A percentile compares a stretch with the other conserved stretches of the same genome.
These are phyloP conservation scores for Daldinia grandis DNA, from an alignment of 495 filamentous ascomycete genomes.

Conservation along the genomic window DNA sequence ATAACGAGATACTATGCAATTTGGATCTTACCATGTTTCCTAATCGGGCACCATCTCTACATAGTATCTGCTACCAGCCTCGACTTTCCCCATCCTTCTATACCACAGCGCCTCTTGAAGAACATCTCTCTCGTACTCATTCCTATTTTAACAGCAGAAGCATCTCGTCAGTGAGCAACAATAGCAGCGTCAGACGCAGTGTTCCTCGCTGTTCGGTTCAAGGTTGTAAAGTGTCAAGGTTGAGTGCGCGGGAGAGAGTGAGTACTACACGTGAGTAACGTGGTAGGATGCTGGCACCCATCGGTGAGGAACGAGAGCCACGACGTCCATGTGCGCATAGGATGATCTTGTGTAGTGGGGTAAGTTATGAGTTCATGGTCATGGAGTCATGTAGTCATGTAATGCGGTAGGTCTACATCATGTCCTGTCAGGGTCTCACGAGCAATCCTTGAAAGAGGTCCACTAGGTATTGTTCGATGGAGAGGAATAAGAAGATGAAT, in stretches of 20 bases:
- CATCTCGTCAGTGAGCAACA: constrained; percentile 13
- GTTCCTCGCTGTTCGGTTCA: constrained; percentile 19
- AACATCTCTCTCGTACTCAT: constrained; percentile 24
- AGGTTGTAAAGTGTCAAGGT: constrained; percentile 11
- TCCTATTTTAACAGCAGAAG: constrained; percentile 31
- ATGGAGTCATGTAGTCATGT: background rate
- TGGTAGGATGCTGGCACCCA: constrained; percentile 39
- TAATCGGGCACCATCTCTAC: constrained; percentile 19
- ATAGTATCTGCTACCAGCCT: constrained; percentile 42
- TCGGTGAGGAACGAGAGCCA: constrained; percentile 43
- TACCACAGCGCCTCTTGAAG: constrained; percentile 17
- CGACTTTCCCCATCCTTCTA: constrained; percentile 31
- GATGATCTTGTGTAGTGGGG: constrained; percentile 37
- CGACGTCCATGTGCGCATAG: constrained; percentile 30
- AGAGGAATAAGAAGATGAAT: constrained; percentile 8
- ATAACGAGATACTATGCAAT: constrained; percentile 27
- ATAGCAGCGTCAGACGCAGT: constrained; percentile 27
- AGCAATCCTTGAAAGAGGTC: constrained; percentile 11
- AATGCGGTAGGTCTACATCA: constrained; percentile 4
- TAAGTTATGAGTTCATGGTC: constrained; percentile 25
- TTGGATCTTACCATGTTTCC: constrained; percentile 35
- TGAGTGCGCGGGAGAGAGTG: constrained; percentile 19
- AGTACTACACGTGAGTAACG: constrained; percentile 37
- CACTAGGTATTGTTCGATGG: constrained; percentile 26
- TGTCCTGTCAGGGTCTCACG: constrained; percentile 8